Evolutionary conservation across 2,329 filamentous ascomycete species (phyloP).

Genomic region (Allantophomopsis cytisporea): DNA sequence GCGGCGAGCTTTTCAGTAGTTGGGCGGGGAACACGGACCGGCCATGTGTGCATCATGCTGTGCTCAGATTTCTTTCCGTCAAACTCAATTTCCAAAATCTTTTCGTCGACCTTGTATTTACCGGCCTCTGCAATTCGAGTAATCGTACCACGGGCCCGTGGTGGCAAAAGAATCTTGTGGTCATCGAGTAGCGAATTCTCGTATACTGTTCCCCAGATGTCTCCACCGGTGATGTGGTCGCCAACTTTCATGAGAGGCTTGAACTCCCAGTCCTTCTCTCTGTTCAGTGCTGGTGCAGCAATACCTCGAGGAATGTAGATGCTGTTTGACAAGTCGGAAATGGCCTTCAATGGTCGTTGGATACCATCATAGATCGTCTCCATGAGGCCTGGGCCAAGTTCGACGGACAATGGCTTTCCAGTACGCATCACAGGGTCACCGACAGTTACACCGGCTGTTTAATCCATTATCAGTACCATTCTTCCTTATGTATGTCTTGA

Average conservation of each 20-base stretch:
- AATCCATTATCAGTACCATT: constrained; percentile 11
- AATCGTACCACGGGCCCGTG: constrained; percentile 80
- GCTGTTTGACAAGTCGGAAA: constrained; percentile 62
- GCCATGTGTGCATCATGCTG: constrained; percentile 98
- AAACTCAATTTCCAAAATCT: constrained; percentile 92
- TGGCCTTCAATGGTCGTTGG: constrained; percentile 82
- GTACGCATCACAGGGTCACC: constrained; percentile 86
- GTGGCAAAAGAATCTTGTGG: constrained; percentile 87
- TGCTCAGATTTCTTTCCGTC: constrained; percentile 90
- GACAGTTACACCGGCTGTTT: constrained; percentile 77
- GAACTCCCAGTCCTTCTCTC: constrained; percentile 92
- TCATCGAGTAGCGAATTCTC: constrained; percentile 92
- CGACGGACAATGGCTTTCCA: constrained; percentile 92
- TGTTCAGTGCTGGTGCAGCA: constrained; percentile 73
- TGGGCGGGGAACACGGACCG: constrained; percentile 88
- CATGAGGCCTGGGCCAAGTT: constrained; percentile 91
- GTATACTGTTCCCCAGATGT: constrained; percentile 87
- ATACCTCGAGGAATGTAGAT: constrained; percentile 99
- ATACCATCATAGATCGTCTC: constrained; percentile 99
- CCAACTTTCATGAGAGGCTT: constrained; percentile 84
- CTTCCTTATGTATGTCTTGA: too few relatives aligned
- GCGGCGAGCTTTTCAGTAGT: constrained; percentile 85
- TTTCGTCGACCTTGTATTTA: constrained; percentile 85
- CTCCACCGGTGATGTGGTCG: constrained; percentile 92
- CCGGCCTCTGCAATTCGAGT: constrained; percentile 83